phyloP scores from a whole-genome alignment of 1,284 basidiomycete species.

The Cronartium quercuum region DNA sequence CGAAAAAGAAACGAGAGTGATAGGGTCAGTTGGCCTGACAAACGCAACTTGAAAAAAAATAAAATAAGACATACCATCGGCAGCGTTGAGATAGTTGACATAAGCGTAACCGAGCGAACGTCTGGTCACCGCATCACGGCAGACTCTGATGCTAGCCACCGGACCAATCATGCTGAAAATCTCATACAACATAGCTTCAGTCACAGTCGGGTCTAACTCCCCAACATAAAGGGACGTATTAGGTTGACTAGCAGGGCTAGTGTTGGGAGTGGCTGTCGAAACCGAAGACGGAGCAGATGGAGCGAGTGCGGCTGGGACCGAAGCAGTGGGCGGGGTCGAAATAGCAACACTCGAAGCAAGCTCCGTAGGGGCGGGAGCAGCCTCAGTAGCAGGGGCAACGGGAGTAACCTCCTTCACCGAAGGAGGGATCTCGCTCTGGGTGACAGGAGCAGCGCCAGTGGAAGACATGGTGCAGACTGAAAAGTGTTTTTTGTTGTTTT shows the following conservation, averaged over 20 bases:
- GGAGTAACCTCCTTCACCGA: conserved; percentile 40
- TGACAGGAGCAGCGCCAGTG: conserved; percentile 44
- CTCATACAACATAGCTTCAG: conserved; percentile 99
- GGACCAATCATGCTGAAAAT: conserved; percentile 99
- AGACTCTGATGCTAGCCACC: conserved; percentile 97
- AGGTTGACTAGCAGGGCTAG: conserved; percentile 40
- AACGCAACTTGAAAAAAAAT: conserved; percentile 39
- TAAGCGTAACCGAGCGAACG: conserved; percentile 99
- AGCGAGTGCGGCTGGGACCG: conserved; percentile 40
- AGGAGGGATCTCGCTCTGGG: conserved; percentile 40
- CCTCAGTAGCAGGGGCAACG: conserved; percentile 17
- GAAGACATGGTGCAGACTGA: conserved; percentile 35
- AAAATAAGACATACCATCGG: conserved; percentile 64
- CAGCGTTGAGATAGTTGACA: conserved; percentile 96
- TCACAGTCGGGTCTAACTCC: conserved; percentile 94
- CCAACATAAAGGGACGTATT: conserved; percentile 90
- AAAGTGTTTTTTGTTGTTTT: background rate
- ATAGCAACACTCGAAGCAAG: conserved; percentile 22
- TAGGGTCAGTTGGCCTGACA: background rate
- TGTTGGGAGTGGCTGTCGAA: conserved; percentile 26
- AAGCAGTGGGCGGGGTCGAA: conserved; percentile 38
- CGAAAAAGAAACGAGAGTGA: background rate
- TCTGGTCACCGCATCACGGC: conserved; percentile 98
- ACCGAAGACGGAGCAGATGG: conserved; percentile 37
- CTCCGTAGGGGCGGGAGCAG: conserved; percentile 7